Percentiles rank a stretch among this genome's conserved stretches.
Evolutionary conservation across 176 grass and related monocot species (phyloP).

Genomic region (Cocos nucifera): DNA sequence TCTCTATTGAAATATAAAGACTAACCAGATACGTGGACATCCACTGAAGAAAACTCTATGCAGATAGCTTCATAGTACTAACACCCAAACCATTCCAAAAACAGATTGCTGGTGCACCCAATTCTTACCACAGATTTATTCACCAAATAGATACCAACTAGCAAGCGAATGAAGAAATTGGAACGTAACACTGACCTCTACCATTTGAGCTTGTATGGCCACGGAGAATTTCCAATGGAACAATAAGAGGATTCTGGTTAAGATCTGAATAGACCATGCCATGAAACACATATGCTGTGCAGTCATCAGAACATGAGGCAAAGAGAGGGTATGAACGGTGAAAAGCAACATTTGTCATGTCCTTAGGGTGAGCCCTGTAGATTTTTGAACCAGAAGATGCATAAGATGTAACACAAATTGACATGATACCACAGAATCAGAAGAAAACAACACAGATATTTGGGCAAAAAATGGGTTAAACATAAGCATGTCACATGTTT

Average conservation of each 20-base stretch:
- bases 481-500: too few relatives aligned
- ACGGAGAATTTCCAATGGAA: conserved; percentile 85
- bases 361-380: conserved; percentile 73
- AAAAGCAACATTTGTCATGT: conserved; percentile 79
- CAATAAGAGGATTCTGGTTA: conserved; percentile 93
- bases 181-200: conserved; percentile 45
- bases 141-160: neutral
- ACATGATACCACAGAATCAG: too few relatives aligned
- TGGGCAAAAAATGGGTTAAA: too few relatives aligned
- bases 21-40: too few relatives aligned
- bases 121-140: neutral
- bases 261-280: conserved; percentile 93
- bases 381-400: neutral
- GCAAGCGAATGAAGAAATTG: conserved; percentile 9
- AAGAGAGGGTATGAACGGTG: conserved; percentile 82
- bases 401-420: too few relatives aligned
- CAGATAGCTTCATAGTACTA: too few relatives aligned
- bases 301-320: conserved; percentile 76
- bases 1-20: too few relatives aligned
- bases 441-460: too few relatives aligned
- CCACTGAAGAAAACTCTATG: too few relatives aligned
- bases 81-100: too few relatives aligned
- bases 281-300: conserved; percentile 85
- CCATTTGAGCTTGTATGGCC: conserved; percentile 62
- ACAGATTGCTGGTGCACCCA: too few relatives aligned